Evolutionary conservation across 768 basidiomycete genomes (phyloP).

Genomic region (Tylopilus vinaceipallidus): DNA sequence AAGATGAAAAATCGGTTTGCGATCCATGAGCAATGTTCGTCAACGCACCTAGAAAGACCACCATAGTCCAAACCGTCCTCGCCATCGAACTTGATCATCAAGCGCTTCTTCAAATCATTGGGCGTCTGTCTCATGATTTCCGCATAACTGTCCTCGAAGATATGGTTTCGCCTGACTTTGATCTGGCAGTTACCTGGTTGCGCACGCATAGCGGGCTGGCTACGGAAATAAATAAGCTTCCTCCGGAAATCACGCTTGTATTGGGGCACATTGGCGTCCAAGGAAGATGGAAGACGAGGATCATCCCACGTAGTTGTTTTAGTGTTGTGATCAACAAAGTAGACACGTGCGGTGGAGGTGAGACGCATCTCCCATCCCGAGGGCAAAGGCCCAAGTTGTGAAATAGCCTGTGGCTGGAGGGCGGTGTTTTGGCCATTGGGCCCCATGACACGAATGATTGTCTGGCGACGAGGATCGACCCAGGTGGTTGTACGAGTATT

Average conservation of each 20-base stretch:
- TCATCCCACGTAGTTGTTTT: slow-evolving; percentile 99
- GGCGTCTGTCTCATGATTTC: slow-evolving; percentile 99
- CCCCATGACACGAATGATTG: slow-evolving; percentile 94
- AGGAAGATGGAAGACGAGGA: slow-evolving; percentile 89
- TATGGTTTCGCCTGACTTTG: slow-evolving; percentile 96
- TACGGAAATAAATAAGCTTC: slow-evolving; percentile 99
- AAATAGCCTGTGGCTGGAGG: slow-evolving; percentile 92
- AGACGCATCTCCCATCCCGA: slow-evolving; percentile 99
- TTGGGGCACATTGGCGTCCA: slow-evolving; percentile 97
- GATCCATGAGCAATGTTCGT: neutral
- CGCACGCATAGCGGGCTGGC: slow-evolving; percentile 96
- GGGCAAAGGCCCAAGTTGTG: slow-evolving; percentile 93
- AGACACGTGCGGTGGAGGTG: slow-evolving; percentile 95
- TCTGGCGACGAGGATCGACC: slow-evolving; percentile 98
- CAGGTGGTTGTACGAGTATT: slow-evolving; percentile 99
- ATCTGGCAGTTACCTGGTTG: slow-evolving; percentile 99
- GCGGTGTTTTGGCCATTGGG: slow-evolving; percentile 86
- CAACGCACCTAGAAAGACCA: slow-evolving; percentile 83
- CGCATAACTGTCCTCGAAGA: slow-evolving; percentile 98
- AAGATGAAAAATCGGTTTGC: slow-evolving; percentile 10
- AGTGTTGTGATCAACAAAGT: slow-evolving; percentile 99
- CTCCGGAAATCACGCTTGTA: slow-evolving; percentile 99
- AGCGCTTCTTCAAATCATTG: slow-evolving; percentile 94
- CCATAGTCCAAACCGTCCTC: slow-evolving; percentile 99
- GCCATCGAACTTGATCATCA: slow-evolving; percentile 99